Percentiles rank a stretch among this genome's conserved stretches.
phyloP scores from a whole-genome alignment of 306 rosid genomes.

The Hylodesmum podocarpum region DNA sequence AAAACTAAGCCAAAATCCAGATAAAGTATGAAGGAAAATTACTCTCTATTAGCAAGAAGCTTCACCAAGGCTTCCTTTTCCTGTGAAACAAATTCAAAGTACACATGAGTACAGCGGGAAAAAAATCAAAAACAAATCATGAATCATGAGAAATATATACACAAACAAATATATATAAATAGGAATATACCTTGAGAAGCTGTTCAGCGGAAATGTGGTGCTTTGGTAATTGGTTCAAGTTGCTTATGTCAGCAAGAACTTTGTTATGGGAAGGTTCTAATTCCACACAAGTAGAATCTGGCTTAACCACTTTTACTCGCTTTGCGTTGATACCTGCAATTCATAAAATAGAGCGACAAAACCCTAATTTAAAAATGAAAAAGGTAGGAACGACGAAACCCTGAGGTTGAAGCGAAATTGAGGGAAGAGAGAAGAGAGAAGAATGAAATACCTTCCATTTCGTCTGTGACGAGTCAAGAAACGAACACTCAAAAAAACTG shows the following conservation, averaged over 20 bases:
- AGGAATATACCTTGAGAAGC: constrained; percentile 52
- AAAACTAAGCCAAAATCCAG: constrained; percentile 20
- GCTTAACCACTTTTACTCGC: constrained; percentile 41
- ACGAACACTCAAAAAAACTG: too few species aligned
- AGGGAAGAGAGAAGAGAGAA: not conserved
- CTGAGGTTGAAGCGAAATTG: not conserved
- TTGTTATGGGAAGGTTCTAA: constrained; percentile 46
- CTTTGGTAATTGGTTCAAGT: constrained; percentile 45
- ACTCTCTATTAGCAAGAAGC: constrained; percentile 69
- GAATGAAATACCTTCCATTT: constrained; percentile 45
- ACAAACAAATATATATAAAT: not conserved
- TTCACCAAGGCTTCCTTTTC: constrained; percentile 61
- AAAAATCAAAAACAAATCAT: not conserved
- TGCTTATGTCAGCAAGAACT: constrained; percentile 72
- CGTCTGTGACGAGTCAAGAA: too few species aligned
- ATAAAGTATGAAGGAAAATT: constrained; percentile 47
- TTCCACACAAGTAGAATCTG: constrained; percentile 37
- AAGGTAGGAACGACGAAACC: not conserved
- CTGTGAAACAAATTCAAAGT: constrained; percentile 45
- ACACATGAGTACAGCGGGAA: not conserved
- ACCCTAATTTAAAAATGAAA: constrained; percentile 1
- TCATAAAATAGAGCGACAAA: constrained; percentile 20
- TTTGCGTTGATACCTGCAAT: constrained; percentile 46
- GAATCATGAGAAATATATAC: not conserved
- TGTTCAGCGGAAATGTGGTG: constrained; percentile 37